Evolutionary conservation across 768 basidiomycete species (phyloP), one percentile per base, ranked within the genome.

Genomic region (Phaeolepiota aurea): DNA sequence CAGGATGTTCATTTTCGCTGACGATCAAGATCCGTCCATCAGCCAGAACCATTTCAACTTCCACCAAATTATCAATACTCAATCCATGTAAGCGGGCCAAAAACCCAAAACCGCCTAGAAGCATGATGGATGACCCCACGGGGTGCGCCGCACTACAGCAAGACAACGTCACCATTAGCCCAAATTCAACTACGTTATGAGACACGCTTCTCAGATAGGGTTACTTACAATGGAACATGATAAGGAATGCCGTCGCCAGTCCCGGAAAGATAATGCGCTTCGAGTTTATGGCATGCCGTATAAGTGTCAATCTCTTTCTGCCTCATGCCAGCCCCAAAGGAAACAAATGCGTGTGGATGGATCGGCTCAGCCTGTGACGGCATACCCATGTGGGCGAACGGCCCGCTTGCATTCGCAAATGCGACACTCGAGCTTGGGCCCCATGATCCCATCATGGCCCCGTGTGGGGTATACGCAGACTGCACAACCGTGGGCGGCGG

Each of bases 1-100:
- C 85, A 40, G 83, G 70, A 54, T 87, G 63, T 30, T 82, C 80
- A 3, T 72, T 69, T 52, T 91, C 79, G 47, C 72, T 88, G 4
- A 82, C 76, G 44, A 82, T 71, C 15, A 90, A 72, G 34, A 96
- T 84, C n/a, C 77, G 66, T 3, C 92, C 92, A 58, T 94, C 89
- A 3, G 90, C 85, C 13, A 92, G 70, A 2, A 96, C 92, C 62
- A 92, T 81, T 60, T 97, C 92, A 0, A 86, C 84, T 53, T 96
- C 91, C 3, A 93, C 84, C 18, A 94, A 64, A 54, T 86, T 88
- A 57, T 97, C 92, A 54, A 91, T 76, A 44, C 87, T 91, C 41
- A 96, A 66, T 4, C 92, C 92, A 46, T 82, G 76, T 49, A 90
- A 61, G 38, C 92, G 74, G 38, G 87, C 81, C 32, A 92, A 66